Base-by-base conservation (phyloP, 2,329 filamentous ascomycete species). In the Talaromyces sp. region DNA sequence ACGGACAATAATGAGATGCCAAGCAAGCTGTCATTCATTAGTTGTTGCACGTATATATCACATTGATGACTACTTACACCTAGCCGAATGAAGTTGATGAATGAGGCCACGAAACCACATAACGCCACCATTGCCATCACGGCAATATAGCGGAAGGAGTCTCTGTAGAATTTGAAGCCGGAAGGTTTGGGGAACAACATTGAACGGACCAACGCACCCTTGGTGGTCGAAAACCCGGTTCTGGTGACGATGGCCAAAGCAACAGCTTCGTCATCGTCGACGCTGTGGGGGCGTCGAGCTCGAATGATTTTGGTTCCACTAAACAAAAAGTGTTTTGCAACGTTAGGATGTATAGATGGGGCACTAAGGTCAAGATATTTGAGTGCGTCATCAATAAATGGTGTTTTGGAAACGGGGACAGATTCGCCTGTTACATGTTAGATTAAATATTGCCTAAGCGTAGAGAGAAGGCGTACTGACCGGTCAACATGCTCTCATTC, bases 131-230 rank as follows among this genome's bases (percentile, higher is more conserved):
- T 77, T 5, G 84, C 93, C 94, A 99, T 99, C 55, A 99, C 94
- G 3, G 90, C 91, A 55, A 99, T 97, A 70, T 99, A 99, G 19
- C 92, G 86, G 75, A 99, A 99, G 0, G 93, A 97, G 71, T 99
- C 94, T 37, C 91, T 86, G 71, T 99, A 99, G 70, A 99, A 99
- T 66, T 95, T 97, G 83, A 99, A 99, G 0, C 93, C 93, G 0
- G 93, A 96, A 1, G 94, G 94, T 68, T 99, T 99, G 0, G 94
- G 95, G 69, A 99, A 99, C 33, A 99, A 82, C 93, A 99, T 99
- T 0, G 94, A 97, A 20, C 94, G 88, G 54, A 99, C 91, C 16
- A 99, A 78, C 9, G 94, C 90, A 20, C 94, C 94, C 71, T 99
- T 99, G 1, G 94, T 99, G 0, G 94, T 99, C 70, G 95, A 95